phyloP scores from a whole-genome alignment of 2,329 filamentous ascomycete genomes.

The Fusarium praegraminearum region DNA sequence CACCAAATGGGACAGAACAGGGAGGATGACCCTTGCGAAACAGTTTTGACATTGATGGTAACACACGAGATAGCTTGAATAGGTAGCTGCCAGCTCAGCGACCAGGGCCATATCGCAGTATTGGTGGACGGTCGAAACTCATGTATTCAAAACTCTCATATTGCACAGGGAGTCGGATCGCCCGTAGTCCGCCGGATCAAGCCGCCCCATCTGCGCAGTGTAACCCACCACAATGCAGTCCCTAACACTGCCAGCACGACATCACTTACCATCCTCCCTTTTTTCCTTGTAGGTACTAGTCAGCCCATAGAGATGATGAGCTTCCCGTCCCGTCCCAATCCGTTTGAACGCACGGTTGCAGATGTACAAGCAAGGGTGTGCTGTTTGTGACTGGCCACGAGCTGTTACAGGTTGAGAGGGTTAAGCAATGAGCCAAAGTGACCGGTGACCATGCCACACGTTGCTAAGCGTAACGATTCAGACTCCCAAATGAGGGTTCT shows the following conservation, averaged over 20 bases:
- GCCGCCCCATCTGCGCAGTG: constrained; percentile 13
- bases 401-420: constrained; percentile 20
- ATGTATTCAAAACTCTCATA: constrained; percentile 8
- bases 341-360: constrained; percentile 2
- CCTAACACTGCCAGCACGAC: constrained; percentile 5
- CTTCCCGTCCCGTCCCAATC: constrained; percentile 1
- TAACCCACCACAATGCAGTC: constrained; percentile 12
- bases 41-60: neutral
- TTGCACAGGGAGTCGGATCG: constrained; percentile 27
- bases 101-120: neutral
- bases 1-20: neutral
- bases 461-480: constrained; percentile 32
- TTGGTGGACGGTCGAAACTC: constrained; percentile 2
- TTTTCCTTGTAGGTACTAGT: constrained; percentile 14
- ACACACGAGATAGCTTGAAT: neutral
- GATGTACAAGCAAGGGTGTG: neutral
- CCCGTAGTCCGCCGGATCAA: constrained; percentile 29
- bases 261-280: constrained; percentile 5
- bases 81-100: neutral
- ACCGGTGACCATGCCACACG: constrained; percentile 30
- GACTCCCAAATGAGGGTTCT: constrained; percentile 21
- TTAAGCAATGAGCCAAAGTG: constrained; percentile 5
- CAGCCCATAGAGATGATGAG: constrained; percentile 2
- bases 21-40: neutral
- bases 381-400: constrained; percentile 9